These are phyloP conservation scores for Calonectria leucothoes DNA, from an alignment of 2,329 filamentous ascomycete genomes.

Conservation along the genomic window DNA sequence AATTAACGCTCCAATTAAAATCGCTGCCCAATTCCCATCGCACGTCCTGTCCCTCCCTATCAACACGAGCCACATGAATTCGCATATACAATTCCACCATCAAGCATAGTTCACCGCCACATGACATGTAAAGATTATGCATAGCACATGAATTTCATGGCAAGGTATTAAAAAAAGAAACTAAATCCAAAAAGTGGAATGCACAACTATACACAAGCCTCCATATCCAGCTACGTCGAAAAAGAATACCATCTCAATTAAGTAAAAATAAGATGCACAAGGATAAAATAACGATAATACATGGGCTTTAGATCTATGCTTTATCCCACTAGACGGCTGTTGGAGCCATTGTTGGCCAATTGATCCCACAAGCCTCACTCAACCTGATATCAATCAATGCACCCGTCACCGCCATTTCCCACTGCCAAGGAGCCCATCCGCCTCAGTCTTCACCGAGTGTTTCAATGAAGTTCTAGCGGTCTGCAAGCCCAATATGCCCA, in stretches of 20 bases:
- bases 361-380: neutral
- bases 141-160: neutral
- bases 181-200: neutral
- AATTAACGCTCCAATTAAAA: slow-evolving; percentile 5
- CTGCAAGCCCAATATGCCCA: neutral
- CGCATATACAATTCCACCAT: neutral
- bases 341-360: neutral
- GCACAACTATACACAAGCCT: neutral
- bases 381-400: neutral
- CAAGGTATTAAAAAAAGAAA: neutral
- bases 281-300: neutral
- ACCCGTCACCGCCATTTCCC: neutral
- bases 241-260: neutral
- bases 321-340: neutral
- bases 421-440: neutral
- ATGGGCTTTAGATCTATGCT: too few species aligned
- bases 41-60: neutral
- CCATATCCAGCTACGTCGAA: neutral
- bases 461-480: neutral
- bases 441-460: neutral
- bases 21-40: neutral
- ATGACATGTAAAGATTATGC: neutral
- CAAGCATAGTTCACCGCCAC: neutral
- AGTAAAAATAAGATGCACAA: neutral
- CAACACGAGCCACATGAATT: neutral